Conservation (phyloP, 2,329 filamentous ascomycete genomes). For the Cryphonectria radicalis region DNA sequence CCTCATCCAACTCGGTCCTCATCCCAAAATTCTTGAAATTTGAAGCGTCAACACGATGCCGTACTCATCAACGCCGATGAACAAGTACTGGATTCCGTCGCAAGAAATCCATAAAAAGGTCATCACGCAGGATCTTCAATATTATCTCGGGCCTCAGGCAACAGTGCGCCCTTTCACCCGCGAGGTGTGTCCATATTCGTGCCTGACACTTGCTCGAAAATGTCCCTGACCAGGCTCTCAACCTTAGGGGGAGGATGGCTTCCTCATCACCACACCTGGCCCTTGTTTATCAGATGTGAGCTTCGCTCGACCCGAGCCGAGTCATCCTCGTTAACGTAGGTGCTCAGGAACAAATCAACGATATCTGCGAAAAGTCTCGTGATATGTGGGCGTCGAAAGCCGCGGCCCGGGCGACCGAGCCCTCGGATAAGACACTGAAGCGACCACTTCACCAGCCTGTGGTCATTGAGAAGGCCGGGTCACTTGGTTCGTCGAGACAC, state of each 20-base stretch:
- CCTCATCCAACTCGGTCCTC: not conserved
- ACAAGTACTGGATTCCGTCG: conserved; percentile 65
- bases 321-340: conserved; percentile 33
- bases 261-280: conserved; percentile 62
- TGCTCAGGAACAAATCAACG: conserved; percentile 63
- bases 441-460: conserved; percentile 61
- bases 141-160: conserved; percentile 61
- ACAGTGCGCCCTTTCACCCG: conserved; percentile 61
- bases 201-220: conserved; percentile 27
- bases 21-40: not conserved
- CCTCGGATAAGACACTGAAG: conserved; percentile 56
- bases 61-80: conserved; percentile 47
- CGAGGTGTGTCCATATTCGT: conserved; percentile 49
- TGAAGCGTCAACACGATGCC: conserved; percentile 14
- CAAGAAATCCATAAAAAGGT: conserved; percentile 64
- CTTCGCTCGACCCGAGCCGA: conserved; percentile 21
- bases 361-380: conserved; percentile 63
- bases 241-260: conserved; percentile 62
- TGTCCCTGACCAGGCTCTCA: conserved; percentile 21
- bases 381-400: conserved; percentile 62
- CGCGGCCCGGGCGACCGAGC: conserved; percentile 51
- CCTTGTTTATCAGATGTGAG: conserved; percentile 64
- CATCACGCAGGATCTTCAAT: conserved; percentile 62
- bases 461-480: conserved; percentile 49
- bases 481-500: conserved; percentile 39